phyloP scores from a whole-genome alignment of 2,329 filamentous ascomycete species.

The Cyphellophora attinorum region DNA sequence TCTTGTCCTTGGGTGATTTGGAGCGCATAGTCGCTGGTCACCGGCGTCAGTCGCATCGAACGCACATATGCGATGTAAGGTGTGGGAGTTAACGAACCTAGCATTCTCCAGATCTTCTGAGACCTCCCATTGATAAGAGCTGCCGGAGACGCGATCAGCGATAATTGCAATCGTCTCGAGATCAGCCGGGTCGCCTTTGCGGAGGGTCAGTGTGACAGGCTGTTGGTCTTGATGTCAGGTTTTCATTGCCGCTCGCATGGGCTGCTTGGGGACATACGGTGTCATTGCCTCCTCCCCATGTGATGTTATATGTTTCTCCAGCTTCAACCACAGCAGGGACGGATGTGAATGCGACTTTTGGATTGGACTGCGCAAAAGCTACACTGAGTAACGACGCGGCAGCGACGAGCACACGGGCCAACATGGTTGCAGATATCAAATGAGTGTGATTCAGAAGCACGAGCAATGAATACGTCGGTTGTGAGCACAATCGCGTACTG shows the following conservation, averaged over 20 bases:
- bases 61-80: too few relatives aligned
- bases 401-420: constrained; percentile 39
- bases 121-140: constrained; percentile 14
- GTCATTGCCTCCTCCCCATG: constrained; percentile 36
- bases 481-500: too few relatives aligned
- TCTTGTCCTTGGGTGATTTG: constrained; percentile 44
- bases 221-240: too few relatives aligned
- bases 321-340: constrained; percentile 38
- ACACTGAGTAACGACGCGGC: constrained; percentile 33
- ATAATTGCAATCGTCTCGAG: constrained; percentile 42
- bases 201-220: constrained; percentile 44
- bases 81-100: constrained; percentile 24
- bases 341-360: constrained; percentile 42
- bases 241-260: too few relatives aligned
- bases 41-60: constrained; percentile 13
- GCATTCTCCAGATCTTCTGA: constrained; percentile 16
- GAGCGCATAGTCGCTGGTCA: constrained; percentile 47
- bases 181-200: constrained; percentile 40
- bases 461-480: too few relatives aligned
- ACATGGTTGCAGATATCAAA: too few relatives aligned
- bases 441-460: too few relatives aligned
- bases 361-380: constrained; percentile 37
- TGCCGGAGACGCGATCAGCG: constrained; percentile 18
- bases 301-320: constrained; percentile 35
- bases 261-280: not conserved